Conservation (phyloP, 192 early-diverging fungal genomes). For the Phlyctochytrium arcticum region DNA sequence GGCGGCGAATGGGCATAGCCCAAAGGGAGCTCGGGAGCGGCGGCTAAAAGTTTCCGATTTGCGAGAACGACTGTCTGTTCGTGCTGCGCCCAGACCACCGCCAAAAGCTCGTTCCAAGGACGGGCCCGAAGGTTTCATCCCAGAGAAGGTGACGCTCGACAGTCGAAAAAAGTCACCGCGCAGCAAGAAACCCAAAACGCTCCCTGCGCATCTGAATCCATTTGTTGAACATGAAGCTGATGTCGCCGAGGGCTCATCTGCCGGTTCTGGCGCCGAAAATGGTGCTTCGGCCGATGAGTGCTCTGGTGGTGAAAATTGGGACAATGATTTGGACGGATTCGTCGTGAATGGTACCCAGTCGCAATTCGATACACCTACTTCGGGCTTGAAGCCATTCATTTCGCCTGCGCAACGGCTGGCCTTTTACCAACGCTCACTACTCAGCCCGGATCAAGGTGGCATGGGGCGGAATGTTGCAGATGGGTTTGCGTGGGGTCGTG, state of each 20-base stretch:
- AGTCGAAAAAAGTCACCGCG: background rate
- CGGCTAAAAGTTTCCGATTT: too few relatives aligned
- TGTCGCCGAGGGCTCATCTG: too few relatives aligned
- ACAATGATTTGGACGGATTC: conserved; percentile 25
- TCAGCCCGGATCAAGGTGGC: conserved; percentile 23
- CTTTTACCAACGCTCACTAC: conserved; percentile 23
- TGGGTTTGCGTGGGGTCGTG: conserved; percentile 21
- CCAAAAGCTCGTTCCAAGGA: too few relatives aligned
- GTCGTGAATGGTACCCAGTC: conserved; percentile 21
- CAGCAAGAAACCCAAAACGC: background rate
- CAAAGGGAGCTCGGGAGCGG: too few relatives aligned
- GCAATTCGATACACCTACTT: background rate
- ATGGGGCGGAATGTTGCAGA: background rate
- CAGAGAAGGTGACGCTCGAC: background rate
- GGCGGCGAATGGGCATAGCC: too few relatives aligned
- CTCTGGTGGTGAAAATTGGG: conserved; percentile 8
- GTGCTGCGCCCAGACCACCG: too few relatives aligned
- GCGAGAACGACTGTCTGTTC: too few relatives aligned
- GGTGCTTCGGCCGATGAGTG: conserved; percentile 1
- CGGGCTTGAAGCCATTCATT: background rate
- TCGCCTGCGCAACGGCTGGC: conserved; percentile 6
- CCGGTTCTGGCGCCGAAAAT: background rate
- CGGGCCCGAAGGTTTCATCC: background rate
- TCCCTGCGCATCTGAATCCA: background rate
- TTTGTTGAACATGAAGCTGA: background rate